Evolutionary conservation across 768 basidiomycete genomes (phyloP).

Genomic region (Panaeolus papilionaceus): DNA sequence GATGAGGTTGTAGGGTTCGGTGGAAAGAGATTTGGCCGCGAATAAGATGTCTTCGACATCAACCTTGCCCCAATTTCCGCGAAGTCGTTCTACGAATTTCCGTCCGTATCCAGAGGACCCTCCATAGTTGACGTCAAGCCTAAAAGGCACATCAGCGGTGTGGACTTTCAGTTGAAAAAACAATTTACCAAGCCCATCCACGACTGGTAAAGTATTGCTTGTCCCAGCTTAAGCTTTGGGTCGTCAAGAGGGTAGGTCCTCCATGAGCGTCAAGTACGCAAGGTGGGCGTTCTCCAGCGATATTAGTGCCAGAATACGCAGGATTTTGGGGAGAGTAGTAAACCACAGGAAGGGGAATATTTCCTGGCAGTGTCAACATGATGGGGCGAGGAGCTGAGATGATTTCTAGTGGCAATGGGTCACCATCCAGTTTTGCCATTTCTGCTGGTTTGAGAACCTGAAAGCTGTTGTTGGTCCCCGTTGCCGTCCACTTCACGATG

Average conservation of each 20-base stretch:
- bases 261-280: slow-evolving; percentile 71
- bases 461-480: slow-evolving; percentile 18
- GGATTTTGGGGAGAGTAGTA: slow-evolving; percentile 71
- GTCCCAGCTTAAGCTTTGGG: slow-evolving; percentile 53
- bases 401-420: slow-evolving; percentile 29
- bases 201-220: slow-evolving; percentile 68
- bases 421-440: slow-evolving; percentile 16
- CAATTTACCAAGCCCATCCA: slow-evolving; percentile 66
- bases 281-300: slow-evolving; percentile 62
- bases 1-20: slow-evolving; percentile 52
- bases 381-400: slow-evolving; percentile 59
- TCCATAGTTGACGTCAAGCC: slow-evolving; percentile 76
- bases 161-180: background rate
- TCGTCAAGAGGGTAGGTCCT: slow-evolving; percentile 60
- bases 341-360: slow-evolving; percentile 54
- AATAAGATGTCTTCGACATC: slow-evolving; percentile 69
- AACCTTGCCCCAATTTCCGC: slow-evolving; percentile 72
- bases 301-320: slow-evolving; percentile 48
- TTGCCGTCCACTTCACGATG: slow-evolving; percentile 40
- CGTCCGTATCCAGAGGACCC: slow-evolving; percentile 77
- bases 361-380: slow-evolving; percentile 40
- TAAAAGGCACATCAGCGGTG: slow-evolving; percentile 27
- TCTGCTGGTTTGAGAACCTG: slow-evolving; percentile 20
- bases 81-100: slow-evolving; percentile 63
- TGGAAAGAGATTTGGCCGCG: slow-evolving; percentile 54